Base-by-base conservation (phyloP, 768 basidiomycete species). In the Postia placenta region DNA sequence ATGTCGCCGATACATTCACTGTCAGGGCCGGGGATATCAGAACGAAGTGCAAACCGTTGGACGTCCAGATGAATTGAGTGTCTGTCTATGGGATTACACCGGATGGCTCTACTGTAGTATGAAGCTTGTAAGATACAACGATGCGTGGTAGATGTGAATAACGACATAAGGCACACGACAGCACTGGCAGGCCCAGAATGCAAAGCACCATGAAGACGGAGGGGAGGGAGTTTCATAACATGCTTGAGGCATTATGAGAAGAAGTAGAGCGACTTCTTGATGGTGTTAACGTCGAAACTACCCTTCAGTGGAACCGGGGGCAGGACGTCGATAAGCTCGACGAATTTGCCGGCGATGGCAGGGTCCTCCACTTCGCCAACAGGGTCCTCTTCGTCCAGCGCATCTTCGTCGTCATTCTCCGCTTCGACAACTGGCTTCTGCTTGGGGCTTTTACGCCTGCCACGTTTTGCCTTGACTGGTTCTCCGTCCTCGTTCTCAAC, bases 261-360 rank as follows among this genome's bases (percentile, higher is more conserved):
- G 78, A 98, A 98, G 68, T 97, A 98, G 30, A 75, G 74, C 37
- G 87, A 90, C 49, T 80, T 67, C 64, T 85, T 85, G 68, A 97
- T 93, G 52, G 73, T 74, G 58, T 79, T 73, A 53, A 98, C 91
- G 55, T 89, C 78, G 64, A 98, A 96, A 49, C 73, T 71, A 47
- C 95, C 95, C 70, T 89, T 91, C 66, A 79, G 63, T 0, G 95
- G 95, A 19, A 92, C 65, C 0, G 83, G 85, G 0, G 93, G 93
- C 17, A 97, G 65, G 56, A 94, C 55, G 56, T 89, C 85, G 26
- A 71, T 66, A 38, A 98, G 67, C 56, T 80, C 73, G 47, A 96
- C 77, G 62, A 92, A 92, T 71, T 79, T 82, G 69, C 40, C 45
- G 28, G 26, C 49, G 6, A 42, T n/a, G 9, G 17, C n/a, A 7